Base-by-base conservation (phyloP, 1,284 basidiomycete species). In the Tilletiopsis washingtonensis region DNA sequence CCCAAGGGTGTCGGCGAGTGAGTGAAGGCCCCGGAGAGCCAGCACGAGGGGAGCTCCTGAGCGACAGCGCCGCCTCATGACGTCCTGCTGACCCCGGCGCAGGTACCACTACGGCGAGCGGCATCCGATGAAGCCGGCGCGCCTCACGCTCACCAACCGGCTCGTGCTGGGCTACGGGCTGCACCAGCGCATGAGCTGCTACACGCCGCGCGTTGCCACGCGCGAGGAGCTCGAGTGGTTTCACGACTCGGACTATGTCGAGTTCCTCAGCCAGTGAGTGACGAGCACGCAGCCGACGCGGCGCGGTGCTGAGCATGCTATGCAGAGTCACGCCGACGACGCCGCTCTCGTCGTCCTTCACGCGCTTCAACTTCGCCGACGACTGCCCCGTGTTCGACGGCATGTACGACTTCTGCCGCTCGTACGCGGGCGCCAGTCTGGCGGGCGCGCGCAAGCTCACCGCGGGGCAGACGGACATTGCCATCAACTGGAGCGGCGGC, bases 41-140 rank as follows among this genome's bases (percentile, higher is more conserved):
- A 34, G 29, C 29, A 34, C 9, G 9, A 9, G n/a, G n/a, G 9
- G 29, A 34, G 29, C 9, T 34, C n/a, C 9, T 34, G 29, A 9
- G 29, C 9, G 29, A 34, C 9, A 34, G 29, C n/a, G n/a, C 23
- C 23, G 41, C 40, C 40, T 21, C 25, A 43, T 20, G 20, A 4
- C 32, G 3, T 20, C 5, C 7, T 4, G 19, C 36, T 53, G n/a
- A 19, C 47, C 9, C 9, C n/a, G 9, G 29, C n/a, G 9, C 29
- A 34, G 29, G 36, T 58, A 56, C 43, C 66, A 70, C 57, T 70
- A 69, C 21, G 71, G 91, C 86, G 90, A 96, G 80, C 81, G 86
- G 40, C 93, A 98, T 77, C 94, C 93, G 2, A 98, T 98, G 93
- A 94, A 97, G 71, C 93, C 93, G 1, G 90, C 96, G 58, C 81